Conservation (phyloP, 805 yeast genomes). For the Cyberlindnera xylosilytica region DNA sequence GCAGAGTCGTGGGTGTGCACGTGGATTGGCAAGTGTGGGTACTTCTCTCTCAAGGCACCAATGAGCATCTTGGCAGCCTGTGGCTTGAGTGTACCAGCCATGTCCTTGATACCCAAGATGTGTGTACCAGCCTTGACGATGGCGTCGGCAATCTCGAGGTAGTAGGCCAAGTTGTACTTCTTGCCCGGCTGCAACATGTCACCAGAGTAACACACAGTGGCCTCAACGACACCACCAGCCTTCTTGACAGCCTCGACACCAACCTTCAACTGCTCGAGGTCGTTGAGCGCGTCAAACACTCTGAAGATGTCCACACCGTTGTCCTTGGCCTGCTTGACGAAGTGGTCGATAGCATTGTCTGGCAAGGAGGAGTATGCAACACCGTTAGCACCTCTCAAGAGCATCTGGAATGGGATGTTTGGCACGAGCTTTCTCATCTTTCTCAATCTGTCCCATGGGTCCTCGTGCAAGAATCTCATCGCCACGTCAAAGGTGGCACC, state of each 20-base stretch:
- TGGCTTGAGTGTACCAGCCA: conserved; percentile 99
- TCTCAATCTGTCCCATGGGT: conserved; percentile 97
- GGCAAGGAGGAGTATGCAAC: conserved; percentile 97
- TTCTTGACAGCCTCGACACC: conserved; percentile 97
- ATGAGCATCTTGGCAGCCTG: conserved; percentile 83
- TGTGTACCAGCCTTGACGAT: conserved; percentile 95
- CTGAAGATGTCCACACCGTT: conserved; percentile 97
- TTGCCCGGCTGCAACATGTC: conserved; percentile 96
- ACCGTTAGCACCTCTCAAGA: conserved; percentile 98
- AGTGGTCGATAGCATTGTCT: conserved; percentile 97
- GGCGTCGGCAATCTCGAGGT: conserved; percentile 73
- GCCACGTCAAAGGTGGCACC: conserved; percentile 99
- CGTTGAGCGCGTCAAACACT: conserved; percentile 96
- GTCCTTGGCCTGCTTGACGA: conserved; percentile 90
- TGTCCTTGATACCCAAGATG: conserved; percentile 95
- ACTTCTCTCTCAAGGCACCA: conserved; percentile 75
- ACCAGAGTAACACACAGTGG: conserved; percentile 98
- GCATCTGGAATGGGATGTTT: conserved; percentile 98
- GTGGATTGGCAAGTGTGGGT: conserved; percentile 94
- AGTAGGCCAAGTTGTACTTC: conserved; percentile 92
- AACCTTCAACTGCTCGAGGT: conserved; percentile 92
- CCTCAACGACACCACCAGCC: conserved; percentile 99
- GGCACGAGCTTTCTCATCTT: conserved; percentile 87
- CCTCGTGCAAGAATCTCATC: conserved; percentile 97
- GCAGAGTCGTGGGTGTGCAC: conserved; percentile 99